Evolutionary conservation across 176 grass and related monocot species (phyloP), one percentile per base, ranked within the genome.

Genomic region (Rhynchospora tenuis): DNA sequence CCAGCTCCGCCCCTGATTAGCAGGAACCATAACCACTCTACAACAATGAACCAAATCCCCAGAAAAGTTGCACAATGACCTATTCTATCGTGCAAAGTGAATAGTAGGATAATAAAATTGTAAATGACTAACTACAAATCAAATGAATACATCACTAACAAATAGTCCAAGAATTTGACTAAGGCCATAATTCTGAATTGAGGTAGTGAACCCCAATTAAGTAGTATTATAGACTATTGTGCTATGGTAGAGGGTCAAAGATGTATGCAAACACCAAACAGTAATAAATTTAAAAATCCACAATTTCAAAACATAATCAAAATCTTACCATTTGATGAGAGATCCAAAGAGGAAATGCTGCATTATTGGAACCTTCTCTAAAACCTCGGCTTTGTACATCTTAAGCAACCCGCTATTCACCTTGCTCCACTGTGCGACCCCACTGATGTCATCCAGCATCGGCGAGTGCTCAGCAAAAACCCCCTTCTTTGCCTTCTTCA

Each of bases 291-390:
- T 43, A 65, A 64, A 43, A 13, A 28, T 65, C 4, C 24, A 80
- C 16, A 80, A 80, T 22, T 12, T 44, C 2, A 8, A 61, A 44
- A 43, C 33, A 43, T 24, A 82, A 82, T 64, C 58, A 64, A 73
- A 80, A 46, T 71, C 70, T 43, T 97, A 99, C 96, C 96, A 99
- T 89, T 91, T 99, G 80, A 99, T 92, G 20, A 95, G 89, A 29
- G 89, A 99, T 20, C 96, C 93, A 45, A 99, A 99, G 86, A 99
- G 91, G 88, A 99, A 95, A 86, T 99, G 96, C 80, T 99, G 96
- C 96, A 99, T 99, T 80, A 99, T 99, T 0, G 93, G 93, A 55
- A 95, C 96, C 87, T 95, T 99, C 86, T 99, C 91, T 33, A 95
- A 89, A 64, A 99, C 93, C 87, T 99, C 93, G 5, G 96, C 96